Conservation (phyloP, 2,329 filamentous ascomycete genomes). For the Biscogniauxia sp. region DNA sequence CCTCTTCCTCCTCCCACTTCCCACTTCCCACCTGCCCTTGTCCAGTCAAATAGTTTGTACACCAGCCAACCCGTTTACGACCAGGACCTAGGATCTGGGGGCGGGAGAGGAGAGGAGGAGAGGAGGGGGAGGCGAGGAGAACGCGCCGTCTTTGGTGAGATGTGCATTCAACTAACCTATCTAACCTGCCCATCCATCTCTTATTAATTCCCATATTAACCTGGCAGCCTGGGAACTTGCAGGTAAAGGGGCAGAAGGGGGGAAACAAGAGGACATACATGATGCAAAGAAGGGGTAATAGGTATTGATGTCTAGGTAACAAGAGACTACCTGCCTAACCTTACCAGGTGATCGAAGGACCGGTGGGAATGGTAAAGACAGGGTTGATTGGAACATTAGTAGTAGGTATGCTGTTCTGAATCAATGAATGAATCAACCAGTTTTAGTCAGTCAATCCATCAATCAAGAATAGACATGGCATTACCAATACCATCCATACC, state of each 20-base stretch:
- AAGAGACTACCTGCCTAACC: neutral
- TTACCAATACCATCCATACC: no score
- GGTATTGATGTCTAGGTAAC: no score
- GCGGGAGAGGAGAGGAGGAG: neutral
- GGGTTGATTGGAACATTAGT: slow-evolving; percentile 12
- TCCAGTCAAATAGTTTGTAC: neutral
- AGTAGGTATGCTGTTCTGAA: neutral
- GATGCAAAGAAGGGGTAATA: slow-evolving; percentile 7
- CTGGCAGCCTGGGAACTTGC: slow-evolving; percentile 17
- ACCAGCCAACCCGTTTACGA: neutral
- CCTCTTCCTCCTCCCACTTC: no score
- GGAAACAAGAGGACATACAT: no score
- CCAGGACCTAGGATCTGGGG: neutral
- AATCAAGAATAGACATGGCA: neutral
- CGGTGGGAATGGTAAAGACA: slow-evolving; percentile 3
- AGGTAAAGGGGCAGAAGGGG: slow-evolving; percentile 6
- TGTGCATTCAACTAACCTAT: neutral
- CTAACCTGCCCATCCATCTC: neutral
- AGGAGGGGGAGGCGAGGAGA: neutral
- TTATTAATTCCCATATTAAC: no score
- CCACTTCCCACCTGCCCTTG: slow-evolving; percentile 5
- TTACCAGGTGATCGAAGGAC: slow-evolving; percentile 12
- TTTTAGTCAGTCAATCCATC: neutral
- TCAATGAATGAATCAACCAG: neutral
- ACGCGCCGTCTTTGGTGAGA: neutral